Evolutionary conservation across 169 alveolate species (phyloP), one percentile per base, ranked within the genome.

Genomic region (Besnoitia besnoiti): DNA sequence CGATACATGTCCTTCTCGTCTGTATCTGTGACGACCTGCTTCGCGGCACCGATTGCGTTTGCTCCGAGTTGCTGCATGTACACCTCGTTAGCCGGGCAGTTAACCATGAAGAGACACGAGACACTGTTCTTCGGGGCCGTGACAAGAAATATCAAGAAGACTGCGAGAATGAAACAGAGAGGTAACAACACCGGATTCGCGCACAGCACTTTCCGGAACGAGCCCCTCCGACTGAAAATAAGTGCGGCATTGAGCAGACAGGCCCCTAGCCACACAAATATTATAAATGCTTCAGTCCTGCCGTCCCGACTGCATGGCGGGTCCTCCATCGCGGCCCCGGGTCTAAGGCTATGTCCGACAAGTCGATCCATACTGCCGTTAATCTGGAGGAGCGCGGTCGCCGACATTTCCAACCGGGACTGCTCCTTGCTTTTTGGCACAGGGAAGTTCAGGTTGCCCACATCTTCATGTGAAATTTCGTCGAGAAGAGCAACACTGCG

Each of bases 171-270:
- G 40, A 89, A 40, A 35, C 87, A 46, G 35, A 67, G 79, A 7
- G 92, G 92, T 75, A 89, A 55, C 88, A 97, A 94, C 50, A 94
- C 94, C 49, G 94, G 92, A 94, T 97, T 97, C 49, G 95, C 40
- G 55, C 95, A 91, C 27, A 95, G 94, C 33, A 94, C 62, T 77
- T 95, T 96, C 77, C 98, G 88, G 94, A 96, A 95, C 47, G 95
- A 94, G 16, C 97, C 97, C 7, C 98, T 97, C 76, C 96, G 94
- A 30, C 95, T 95, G 47, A 94, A 95, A 19, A 97, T 95, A 51
- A 96, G 76, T 2, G 97, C 98, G 44, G 97, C 96, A 90, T 96
- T 96, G 59, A 95, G 96, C 87, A 96, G 95, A 91, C 96, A 97
- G 80, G 94, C 94, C 49, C 97, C 96, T 55, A 96, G 94, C 98